Evolutionary conservation across 192 early-diverging fungal species (phyloP), one percentile per base, ranked within the genome.

Genomic region (Lunasporangiospora selenospora): DNA sequence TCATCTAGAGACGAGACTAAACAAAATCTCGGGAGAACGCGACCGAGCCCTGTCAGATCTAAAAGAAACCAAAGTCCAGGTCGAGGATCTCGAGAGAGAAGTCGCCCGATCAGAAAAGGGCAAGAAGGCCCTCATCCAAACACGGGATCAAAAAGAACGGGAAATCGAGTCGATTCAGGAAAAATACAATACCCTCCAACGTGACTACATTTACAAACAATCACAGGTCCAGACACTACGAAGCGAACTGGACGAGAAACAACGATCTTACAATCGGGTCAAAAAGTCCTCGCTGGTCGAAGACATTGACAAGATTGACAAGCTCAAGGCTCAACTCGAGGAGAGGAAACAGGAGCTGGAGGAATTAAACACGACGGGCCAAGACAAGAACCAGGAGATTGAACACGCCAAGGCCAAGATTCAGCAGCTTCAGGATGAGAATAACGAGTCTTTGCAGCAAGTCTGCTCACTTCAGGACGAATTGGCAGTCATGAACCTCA

Each of bases 391-490:
- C 8, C 48, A 57, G 32, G 39, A 56, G n/a, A n/a, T n/a, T 6
- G 36, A 42, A 1, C 24, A 46, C 4, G 29, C 26, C 47, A 32
- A 36, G 13, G 7, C 26, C 8, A 61, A 62, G 30, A 3, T 49
- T 11, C 19, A 37, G 32, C 34, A 23, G 18, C 37, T 60, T 6
- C 36, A 70, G 34, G 58, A 65, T 4, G 65, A 67, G 21, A 56
- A 50, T 19, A 67, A 50, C 41, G 55, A 58, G 18, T 46, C 27
- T 1, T 27, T 67, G 15, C 43, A 58, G 26, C 32, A 41, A 10
- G 41, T 48, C 1, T 53, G 45, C 0, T 30, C 24, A 9, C 41
- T 67, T 6, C 65, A 67, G 23, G 65, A 67, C 15, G 65, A 58
- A 19, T 19, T 67, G 0, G 53, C 55, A 1, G 39, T 16, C 10